A percentile compares a stretch with the other conserved stretches of the same genome.
phyloP scores from a whole-genome alignment of 2,329 filamentous ascomycete species.

The Penicillium sp. region DNA sequence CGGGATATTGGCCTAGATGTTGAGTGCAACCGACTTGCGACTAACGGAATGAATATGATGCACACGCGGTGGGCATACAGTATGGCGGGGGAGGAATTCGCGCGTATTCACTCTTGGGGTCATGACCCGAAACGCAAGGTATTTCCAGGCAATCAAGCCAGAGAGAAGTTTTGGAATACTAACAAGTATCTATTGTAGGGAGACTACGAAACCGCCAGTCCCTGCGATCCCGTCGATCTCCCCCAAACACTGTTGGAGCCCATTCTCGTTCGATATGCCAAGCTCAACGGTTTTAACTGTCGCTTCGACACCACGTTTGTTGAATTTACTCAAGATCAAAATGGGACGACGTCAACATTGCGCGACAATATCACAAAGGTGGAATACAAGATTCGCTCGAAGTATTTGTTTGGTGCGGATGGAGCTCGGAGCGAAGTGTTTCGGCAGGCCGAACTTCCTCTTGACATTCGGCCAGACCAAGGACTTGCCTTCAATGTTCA shows the following conservation, averaged over 20 bases:
- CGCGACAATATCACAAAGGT: constrained; percentile 41
- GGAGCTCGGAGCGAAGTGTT: constrained; percentile 55
- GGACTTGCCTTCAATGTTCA: constrained; percentile 57
- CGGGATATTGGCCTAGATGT: constrained; percentile 57
- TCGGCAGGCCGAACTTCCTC: constrained; percentile 51
- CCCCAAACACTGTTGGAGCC: constrained; percentile 57
- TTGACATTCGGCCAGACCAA: constrained; percentile 51
- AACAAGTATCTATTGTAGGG: constrained; percentile 34
- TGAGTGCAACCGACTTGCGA: constrained; percentile 43
- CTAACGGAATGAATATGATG: constrained; percentile 48
- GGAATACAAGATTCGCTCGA: constrained; percentile 54
- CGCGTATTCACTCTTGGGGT: constrained; percentile 57
- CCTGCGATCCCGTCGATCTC: constrained; percentile 49
- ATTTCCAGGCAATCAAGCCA: not conserved
- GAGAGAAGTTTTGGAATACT: not conserved
- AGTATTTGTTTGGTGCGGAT: constrained; percentile 65
- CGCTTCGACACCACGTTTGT: constrained; percentile 51
- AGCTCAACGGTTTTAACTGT: constrained; percentile 45
- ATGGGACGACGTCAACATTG: constrained; percentile 37
- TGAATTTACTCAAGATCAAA: constrained; percentile 33
- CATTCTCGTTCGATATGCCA: constrained; percentile 49
- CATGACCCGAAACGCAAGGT: constrained; percentile 52
- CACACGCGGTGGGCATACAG: constrained; percentile 59
- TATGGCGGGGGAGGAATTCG: constrained; percentile 59
- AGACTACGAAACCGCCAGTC: constrained; percentile 49